Evolutionary conservation across 345 rosid genomes (phyloP).

Genomic region (Populus deltoides): DNA sequence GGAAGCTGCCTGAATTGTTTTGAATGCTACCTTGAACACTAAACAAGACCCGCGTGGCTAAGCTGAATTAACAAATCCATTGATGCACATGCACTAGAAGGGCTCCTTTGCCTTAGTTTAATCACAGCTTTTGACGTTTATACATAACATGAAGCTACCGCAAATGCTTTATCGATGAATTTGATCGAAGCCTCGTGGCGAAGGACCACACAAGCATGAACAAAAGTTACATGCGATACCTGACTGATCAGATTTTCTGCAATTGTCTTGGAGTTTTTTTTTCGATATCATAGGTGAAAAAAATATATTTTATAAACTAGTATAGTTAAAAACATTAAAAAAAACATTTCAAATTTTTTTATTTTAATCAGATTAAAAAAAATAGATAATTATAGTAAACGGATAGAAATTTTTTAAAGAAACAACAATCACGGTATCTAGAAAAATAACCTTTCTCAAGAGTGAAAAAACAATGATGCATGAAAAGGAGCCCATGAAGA

Average conservation of each 20-base stretch:
- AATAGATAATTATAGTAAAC: too few relatives aligned
- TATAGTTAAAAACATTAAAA: background rate
- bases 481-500: too few relatives aligned
- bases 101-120: background rate
- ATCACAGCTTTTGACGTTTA: background rate
- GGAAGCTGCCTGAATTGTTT: slow-evolving; percentile 19
- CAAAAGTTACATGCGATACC: background rate
- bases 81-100: slow-evolving; percentile 10
- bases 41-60: slow-evolving; percentile 2
- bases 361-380: too few relatives aligned
- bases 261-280: too few relatives aligned
- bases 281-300: too few relatives aligned
- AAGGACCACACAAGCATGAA: background rate
- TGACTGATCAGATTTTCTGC: background rate
- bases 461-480: fast-evolving
- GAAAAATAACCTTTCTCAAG: too few relatives aligned
- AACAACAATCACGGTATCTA: too few relatives aligned
- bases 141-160: too few relatives aligned
- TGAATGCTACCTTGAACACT: background rate
- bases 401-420: too few relatives aligned
- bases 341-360: too few relatives aligned
- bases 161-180: too few relatives aligned
- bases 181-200: too few relatives aligned
- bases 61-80: background rate
- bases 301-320: background rate